These are phyloP conservation scores for Nannochloropsis limnetica DNA, from an alignment of 352 stramenopile genomes.

Conservation along the genomic window DNA sequence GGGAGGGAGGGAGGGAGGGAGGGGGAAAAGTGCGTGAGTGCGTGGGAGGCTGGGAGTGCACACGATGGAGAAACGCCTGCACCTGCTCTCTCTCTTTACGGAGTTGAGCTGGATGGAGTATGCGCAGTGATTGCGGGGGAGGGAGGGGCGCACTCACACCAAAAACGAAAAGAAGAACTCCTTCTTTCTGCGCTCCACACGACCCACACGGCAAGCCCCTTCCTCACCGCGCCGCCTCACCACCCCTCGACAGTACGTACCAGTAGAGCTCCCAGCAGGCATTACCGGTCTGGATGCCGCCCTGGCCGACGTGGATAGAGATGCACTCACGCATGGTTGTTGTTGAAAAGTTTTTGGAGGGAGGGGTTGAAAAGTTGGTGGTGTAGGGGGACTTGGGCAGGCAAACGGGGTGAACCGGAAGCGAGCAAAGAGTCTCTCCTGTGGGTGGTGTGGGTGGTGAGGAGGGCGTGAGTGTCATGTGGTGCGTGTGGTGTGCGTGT, in stretches of 20 bases:
- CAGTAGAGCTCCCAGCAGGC: conserved; percentile 76
- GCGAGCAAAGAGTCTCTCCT: conserved; percentile 32
- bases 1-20: conserved; percentile 39
- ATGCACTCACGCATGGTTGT: conserved; percentile 81
- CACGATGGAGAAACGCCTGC: background rate
- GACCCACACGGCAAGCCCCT: background rate
- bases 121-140: background rate
- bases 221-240: background rate
- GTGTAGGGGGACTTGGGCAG: background rate
- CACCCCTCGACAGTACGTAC: background rate
- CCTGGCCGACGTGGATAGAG: conserved; percentile 90
- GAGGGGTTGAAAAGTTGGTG: background rate
- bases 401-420: conserved; percentile 31
- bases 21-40: background rate
- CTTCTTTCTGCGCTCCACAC: background rate
- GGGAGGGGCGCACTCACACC: background rate
- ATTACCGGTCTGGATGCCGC: conserved; percentile 69
- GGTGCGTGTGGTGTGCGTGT: background rate
- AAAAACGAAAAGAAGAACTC: background rate
- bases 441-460: background rate
- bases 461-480: background rate
- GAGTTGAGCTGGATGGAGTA: background rate
- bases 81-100: background rate
- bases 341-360: conserved; percentile 26
- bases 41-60: background rate